Evolutionary conservation across 164 flowering plant genomes (phyloP).

Genomic region (Chloranthus sessilifolius): DNA sequence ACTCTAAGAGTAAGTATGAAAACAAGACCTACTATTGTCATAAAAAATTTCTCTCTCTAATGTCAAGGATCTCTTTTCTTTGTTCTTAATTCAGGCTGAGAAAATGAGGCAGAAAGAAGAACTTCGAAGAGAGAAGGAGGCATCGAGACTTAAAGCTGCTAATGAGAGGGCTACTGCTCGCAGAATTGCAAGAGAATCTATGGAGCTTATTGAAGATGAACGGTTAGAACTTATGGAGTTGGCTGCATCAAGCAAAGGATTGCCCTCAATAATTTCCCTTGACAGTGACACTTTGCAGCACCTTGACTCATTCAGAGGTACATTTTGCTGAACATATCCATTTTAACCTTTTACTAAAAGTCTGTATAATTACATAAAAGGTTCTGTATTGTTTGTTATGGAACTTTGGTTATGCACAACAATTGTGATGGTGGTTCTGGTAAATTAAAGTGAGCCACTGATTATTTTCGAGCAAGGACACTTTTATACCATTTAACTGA

Average conservation of each 20-base stretch:
- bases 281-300: constrained; percentile 72
- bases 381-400: background rate
- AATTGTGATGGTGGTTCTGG: constrained; percentile 1
- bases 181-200: constrained; percentile 83
- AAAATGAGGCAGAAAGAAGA: constrained; percentile 86
- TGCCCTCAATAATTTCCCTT: constrained; percentile 63
- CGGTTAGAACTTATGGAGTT: constrained; percentile 92
- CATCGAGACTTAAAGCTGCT: constrained; percentile 78
- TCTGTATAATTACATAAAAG: no score
- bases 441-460: no score
- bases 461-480: no score
- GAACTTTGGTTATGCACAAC: background rate
- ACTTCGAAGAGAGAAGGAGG: constrained; percentile 74
- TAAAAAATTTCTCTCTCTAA: background rate
- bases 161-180: constrained; percentile 88
- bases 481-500: no score
- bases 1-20: constrained; percentile 49
- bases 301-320: constrained; percentile 72
- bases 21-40: background rate
- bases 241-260: constrained; percentile 61
- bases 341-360: no score
- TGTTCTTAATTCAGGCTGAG: constrained; percentile 54
- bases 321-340: background rate
- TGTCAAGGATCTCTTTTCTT: background rate
- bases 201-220: constrained; percentile 91